These are phyloP conservation scores for Penicillium sp. DNA, from an alignment of 2,329 filamentous ascomycete species.

Conservation along the genomic window DNA sequence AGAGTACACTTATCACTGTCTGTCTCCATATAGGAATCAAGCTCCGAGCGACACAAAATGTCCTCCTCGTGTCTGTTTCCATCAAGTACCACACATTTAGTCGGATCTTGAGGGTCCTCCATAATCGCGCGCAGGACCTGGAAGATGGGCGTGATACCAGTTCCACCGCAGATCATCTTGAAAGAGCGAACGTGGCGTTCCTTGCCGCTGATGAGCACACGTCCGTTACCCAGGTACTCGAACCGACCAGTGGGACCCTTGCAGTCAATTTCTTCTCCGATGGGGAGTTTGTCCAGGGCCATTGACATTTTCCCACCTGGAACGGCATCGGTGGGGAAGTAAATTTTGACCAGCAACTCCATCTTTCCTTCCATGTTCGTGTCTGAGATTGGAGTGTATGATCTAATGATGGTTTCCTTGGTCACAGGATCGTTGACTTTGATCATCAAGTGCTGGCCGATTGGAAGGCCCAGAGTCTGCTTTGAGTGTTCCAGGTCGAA, in stretches of 20 bases:
- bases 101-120: conserved; percentile 64
- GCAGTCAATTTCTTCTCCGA: conserved; percentile 77
- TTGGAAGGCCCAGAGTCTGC: conserved; percentile 75
- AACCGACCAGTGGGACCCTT: conserved; percentile 89
- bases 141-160: conserved; percentile 90
- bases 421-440: conserved; percentile 72
- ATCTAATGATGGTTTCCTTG: conserved; percentile 73
- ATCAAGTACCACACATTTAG: conserved; percentile 72
- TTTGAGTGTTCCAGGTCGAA: conserved; percentile 74
- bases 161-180: conserved; percentile 85
- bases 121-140: conserved; percentile 78
- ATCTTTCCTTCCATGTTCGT: conserved; percentile 64
- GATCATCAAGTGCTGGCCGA: conserved; percentile 86
- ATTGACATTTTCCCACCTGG: conserved; percentile 80
- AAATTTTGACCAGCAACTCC: conserved; percentile 81
- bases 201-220: conserved; percentile 63
- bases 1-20: conserved; percentile 63
- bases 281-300: conserved; percentile 71
- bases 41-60: conserved; percentile 75
- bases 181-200: conserved; percentile 66
- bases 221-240: conserved; percentile 71
- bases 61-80: conserved; percentile 78
- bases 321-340: conserved; percentile 62
- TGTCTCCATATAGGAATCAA: conserved; percentile 64
- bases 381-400: conserved; percentile 83